Evolutionary conservation across 371 early-diverging fungal species (phyloP), one percentile per base, ranked within the genome.

Genomic region (Apophysomyces variabilis): DNA sequence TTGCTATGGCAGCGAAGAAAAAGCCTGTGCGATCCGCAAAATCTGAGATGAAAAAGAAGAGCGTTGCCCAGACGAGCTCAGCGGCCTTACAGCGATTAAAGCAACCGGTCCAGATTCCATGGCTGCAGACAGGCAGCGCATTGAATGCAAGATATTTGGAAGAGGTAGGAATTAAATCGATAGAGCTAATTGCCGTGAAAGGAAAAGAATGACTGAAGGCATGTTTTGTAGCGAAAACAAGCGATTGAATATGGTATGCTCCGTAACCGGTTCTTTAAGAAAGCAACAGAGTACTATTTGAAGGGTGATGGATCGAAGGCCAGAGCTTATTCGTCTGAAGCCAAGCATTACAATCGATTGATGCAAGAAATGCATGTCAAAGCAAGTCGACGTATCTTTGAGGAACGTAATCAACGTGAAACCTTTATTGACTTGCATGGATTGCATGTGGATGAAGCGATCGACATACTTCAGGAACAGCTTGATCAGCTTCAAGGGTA

Each of bases 351-450:
- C 56, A 87, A 89, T 54, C 74, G 77, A 16, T 44, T 80, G 59
- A 89, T 89, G 87, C 83, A 79, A 68, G 77, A 83, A 58, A 82
- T 83, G 61, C 87, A 89, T 64, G 73, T 74, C 4, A 83, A 83
- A 58, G 89, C 87, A 4, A 84, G 87, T 60, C 74, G 78, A 56
- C 79, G 82, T 57, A 88, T 88, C 9, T 85, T 85, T 68, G 76
- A 83, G 13, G 69, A 75, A 3, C 69, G 87, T 44, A 84, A 86
- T 36, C 74, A 78, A 58, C 69, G 75, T 66, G 79, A 83, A 56
- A 78, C 85, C 0, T 87, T 82, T 78, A 75, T 88, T 58, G 89
- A 88, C 74, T 70, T 88, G 5, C 89, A 88, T 73, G 87, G 89
- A 1, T 70, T 88, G 21, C 87, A 87, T 72, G 79, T 83, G 44